phyloP scores from a whole-genome alignment of 352 stramenopile species.

The Phytophthora multivora region DNA sequence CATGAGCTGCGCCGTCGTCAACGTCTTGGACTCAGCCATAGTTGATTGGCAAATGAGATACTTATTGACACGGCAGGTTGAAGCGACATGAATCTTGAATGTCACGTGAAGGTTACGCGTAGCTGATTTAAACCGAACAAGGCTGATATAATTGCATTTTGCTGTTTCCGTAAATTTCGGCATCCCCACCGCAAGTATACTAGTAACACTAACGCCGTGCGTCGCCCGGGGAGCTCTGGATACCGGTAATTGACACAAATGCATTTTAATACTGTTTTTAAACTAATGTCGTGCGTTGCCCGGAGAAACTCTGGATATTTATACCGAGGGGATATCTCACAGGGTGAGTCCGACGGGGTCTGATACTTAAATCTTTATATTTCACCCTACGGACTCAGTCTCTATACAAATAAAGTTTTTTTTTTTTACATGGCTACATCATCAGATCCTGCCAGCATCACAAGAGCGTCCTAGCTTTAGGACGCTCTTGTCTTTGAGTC shows the following conservation, averaged over 20 bases:
- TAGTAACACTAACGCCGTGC: no score
- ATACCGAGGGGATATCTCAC: not conserved
- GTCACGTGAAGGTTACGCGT: not conserved
- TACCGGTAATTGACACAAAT: no score
- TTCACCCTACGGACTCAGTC: not conserved
- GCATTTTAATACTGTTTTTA: no score
- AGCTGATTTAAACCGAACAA: no score
- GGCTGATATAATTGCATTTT: no score
- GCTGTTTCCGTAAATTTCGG: no score
- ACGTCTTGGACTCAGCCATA: slow-evolving; percentile 8
- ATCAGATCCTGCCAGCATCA: not conserved
- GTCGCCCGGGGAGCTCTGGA: no score
- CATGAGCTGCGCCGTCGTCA: slow-evolving; percentile 14
- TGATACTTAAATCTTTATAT: not conserved
- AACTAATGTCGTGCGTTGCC: no score
- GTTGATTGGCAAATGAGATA: slow-evolving; percentile 15
- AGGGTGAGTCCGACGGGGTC: not conserved
- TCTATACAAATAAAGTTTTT: slow-evolving; percentile 1
- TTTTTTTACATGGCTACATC: not conserved
- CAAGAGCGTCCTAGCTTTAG: no score
- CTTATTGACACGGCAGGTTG: slow-evolving; percentile 14
- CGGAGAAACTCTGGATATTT: no score
- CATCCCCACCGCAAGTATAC: no score
- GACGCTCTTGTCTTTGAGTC: no score
- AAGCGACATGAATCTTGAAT: slow-evolving; percentile 18